phyloP scores from a whole-genome alignment of 2,329 filamentous ascomycete species.

The Fusarium buxicola region DNA sequence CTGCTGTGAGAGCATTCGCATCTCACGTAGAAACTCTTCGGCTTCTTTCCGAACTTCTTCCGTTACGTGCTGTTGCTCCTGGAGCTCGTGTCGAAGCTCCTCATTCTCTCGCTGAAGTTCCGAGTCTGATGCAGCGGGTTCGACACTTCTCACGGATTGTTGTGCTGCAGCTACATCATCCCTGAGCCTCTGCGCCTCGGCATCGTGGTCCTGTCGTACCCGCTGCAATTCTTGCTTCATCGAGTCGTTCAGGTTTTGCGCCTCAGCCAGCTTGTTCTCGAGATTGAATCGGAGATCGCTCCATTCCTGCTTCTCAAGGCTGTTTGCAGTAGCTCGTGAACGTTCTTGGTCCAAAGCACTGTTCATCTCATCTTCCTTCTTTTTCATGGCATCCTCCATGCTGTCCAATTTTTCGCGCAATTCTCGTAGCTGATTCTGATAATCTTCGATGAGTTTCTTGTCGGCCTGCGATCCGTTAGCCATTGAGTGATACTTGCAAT shows the following conservation, averaged over 20 bases:
- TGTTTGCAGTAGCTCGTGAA: slow-evolving; percentile 61
- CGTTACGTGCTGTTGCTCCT: slow-evolving; percentile 83
- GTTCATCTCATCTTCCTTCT: slow-evolving; percentile 74
- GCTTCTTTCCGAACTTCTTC: slow-evolving; percentile 89
- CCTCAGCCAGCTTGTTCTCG: slow-evolving; percentile 79
- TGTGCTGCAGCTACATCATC: slow-evolving; percentile 70
- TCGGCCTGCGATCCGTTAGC: slow-evolving; percentile 63
- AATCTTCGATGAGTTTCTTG: slow-evolving; percentile 80
- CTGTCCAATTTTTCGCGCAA: slow-evolving; percentile 78
- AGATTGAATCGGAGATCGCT: slow-evolving; percentile 72
- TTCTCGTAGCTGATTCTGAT: slow-evolving; percentile 80
- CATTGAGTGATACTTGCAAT: neutral
- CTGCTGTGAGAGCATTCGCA: slow-evolving; percentile 85
- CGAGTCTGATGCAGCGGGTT: slow-evolving; percentile 54
- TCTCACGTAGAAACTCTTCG: slow-evolving; percentile 85
- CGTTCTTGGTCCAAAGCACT: slow-evolving; percentile 70
- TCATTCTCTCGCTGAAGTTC: slow-evolving; percentile 77
- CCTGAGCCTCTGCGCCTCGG: slow-evolving; percentile 71
- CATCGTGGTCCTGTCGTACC: slow-evolving; percentile 74
- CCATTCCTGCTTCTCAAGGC: slow-evolving; percentile 78
- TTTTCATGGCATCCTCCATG: slow-evolving; percentile 76
- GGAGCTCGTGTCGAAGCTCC: slow-evolving; percentile 71
- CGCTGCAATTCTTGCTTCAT: slow-evolving; percentile 83
- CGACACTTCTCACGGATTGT: slow-evolving; percentile 43
- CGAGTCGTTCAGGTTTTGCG: slow-evolving; percentile 81